Conservation (phyloP, 2,329 filamentous ascomycete genomes). For the Aspergillus fijiensis region DNA sequence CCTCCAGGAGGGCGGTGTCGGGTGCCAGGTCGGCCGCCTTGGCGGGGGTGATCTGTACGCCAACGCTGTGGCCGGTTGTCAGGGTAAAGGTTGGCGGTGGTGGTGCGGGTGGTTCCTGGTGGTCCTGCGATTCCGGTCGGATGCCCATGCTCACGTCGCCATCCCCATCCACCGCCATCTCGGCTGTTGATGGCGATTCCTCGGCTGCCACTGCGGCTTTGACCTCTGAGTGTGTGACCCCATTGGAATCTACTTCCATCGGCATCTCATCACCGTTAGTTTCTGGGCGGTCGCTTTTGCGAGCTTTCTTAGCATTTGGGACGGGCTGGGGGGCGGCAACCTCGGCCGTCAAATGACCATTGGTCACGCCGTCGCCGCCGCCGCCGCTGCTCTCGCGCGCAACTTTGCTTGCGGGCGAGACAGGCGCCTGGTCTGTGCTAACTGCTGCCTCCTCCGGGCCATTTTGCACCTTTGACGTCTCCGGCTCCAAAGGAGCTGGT, state of each 20-base stretch:
- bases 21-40: constrained; percentile 49
- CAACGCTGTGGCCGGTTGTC: constrained; percentile 46
- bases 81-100: constrained; percentile 39
- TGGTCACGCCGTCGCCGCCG: constrained; percentile 15
- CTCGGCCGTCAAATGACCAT: constrained; percentile 39
- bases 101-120: constrained; percentile 33
- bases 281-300: constrained; percentile 33
- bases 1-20: constrained; percentile 45
- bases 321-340: constrained; percentile 24
- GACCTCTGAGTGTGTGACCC: constrained; percentile 26
- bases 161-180: constrained; percentile 41
- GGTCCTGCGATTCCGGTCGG: constrained; percentile 26
- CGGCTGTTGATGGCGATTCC: constrained; percentile 24
- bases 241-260: constrained; percentile 46
- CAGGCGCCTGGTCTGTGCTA: constrained; percentile 32
- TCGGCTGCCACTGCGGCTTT: constrained; percentile 20
- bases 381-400: constrained; percentile 31
- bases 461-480: constrained; percentile 30
- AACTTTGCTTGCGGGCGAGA: constrained; percentile 34
- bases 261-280: constrained; percentile 35
- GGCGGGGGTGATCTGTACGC: constrained; percentile 49
- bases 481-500: constrained; percentile 39
- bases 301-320: constrained; percentile 33
- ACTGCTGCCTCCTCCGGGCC: constrained; percentile 23
- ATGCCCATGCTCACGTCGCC: constrained; percentile 45